Evolutionary conservation across 345 rosid genomes (phyloP).

Genomic region (Rubroshorea leprosula): DNA sequence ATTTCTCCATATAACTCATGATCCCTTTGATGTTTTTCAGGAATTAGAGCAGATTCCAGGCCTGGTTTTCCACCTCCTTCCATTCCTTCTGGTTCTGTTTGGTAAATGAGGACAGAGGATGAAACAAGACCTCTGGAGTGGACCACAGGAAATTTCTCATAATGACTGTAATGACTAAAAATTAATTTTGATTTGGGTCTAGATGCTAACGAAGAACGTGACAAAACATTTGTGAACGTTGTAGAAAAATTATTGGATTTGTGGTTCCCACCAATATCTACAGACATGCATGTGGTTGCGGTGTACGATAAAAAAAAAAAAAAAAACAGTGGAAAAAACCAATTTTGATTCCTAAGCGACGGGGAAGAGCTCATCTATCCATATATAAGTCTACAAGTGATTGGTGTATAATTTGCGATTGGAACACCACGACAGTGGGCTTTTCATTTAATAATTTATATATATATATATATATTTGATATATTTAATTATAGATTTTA

Average conservation of each 20-base stretch:
- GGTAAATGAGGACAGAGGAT: not conserved
- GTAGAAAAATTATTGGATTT: not conserved
- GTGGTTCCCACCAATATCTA: conserved; percentile 15
- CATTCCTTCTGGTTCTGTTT: conserved; percentile 10
- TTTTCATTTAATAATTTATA: too few species aligned
- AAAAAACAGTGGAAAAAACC: too few species aligned
- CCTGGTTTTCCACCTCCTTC: conserved; percentile 15
- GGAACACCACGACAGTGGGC: too few species aligned
- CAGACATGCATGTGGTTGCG: too few species aligned
- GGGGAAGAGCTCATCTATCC: too few species aligned
- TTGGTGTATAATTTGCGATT: too few species aligned
- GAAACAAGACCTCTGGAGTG: not conserved
- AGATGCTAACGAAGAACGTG: not conserved
- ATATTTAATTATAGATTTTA: too few species aligned
- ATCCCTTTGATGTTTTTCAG: conserved; percentile 13
- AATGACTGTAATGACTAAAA: not conserved
- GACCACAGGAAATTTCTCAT: not conserved
- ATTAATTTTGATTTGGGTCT: not conserved
- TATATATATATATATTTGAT: too few species aligned
- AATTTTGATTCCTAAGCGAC: too few species aligned
- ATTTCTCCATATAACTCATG: conserved; percentile 9
- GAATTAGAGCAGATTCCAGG: conserved; percentile 16
- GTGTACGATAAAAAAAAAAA: too few species aligned
- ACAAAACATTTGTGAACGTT: not conserved
- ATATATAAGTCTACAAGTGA: too few species aligned